Conservation (phyloP, 1,139 yeast species). For the Dujonia santamariae region DNA sequence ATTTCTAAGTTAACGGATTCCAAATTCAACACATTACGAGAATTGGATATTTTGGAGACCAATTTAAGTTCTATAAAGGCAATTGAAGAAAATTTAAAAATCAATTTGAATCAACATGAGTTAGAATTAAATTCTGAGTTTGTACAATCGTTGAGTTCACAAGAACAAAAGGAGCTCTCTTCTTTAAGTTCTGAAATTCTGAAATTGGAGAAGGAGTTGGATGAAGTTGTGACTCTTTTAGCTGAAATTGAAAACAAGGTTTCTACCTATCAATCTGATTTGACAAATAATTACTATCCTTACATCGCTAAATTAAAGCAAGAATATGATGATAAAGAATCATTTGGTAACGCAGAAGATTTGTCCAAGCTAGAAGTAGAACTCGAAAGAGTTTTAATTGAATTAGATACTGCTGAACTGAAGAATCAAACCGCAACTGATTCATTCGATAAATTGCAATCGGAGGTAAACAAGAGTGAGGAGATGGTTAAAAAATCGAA, state of each 20-base stretch:
- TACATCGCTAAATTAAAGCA: conserved; percentile 35
- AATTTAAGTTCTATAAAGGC: conserved; percentile 21
- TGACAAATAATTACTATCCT: conserved; percentile 47
- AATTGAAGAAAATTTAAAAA: conserved; percentile 17
- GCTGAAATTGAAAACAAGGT: conserved; percentile 49
- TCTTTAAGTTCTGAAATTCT: conserved; percentile 37
- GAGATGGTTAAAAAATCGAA: conserved; percentile 47
- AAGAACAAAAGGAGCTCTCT: conserved; percentile 36
- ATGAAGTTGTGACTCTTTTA: conserved; percentile 40
- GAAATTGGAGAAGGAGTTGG: conserved; percentile 38
- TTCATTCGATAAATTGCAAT: conserved; percentile 22
- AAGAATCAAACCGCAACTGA: conserved; percentile 16
- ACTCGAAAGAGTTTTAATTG: conserved; percentile 18
- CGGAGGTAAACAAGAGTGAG: conserved; percentile 38
- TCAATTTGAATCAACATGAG: conserved; percentile 36
- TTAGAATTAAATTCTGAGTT: conserved; percentile 57
- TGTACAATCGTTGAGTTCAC: conserved; percentile 46
- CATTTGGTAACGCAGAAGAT: conserved; percentile 41
- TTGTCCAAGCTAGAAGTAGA: conserved; percentile 21
- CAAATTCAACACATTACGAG: conserved; percentile 42
- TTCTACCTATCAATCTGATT: conserved; percentile 54
- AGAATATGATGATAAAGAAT: conserved; percentile 34
- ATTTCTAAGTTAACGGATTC: conserved; percentile 40
- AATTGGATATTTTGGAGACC: conserved; percentile 12
- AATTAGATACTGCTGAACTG: conserved; percentile 22